Evolutionary conservation across 257 asterid species (phyloP), one percentile per base, ranked within the genome.

Genomic region (Ocimum tenuiflorum): DNA sequence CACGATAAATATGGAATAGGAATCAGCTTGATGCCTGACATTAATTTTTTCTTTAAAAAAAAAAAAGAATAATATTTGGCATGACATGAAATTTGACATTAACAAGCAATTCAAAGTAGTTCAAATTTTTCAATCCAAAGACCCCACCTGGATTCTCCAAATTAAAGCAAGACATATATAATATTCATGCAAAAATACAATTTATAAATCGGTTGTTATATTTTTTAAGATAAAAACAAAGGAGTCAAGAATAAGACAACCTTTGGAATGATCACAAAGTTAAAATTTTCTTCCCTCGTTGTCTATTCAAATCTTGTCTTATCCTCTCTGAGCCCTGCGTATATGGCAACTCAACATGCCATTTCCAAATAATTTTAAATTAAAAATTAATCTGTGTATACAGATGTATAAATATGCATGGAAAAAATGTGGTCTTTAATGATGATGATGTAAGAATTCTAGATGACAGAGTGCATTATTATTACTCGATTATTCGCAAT

Each of bases 121-220:
- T 73, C 43, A 66, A 22, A 73, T 59, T 11, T 65, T 56, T 41
- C 36, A 19, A 36, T 65, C 68, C 0, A 24, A 31, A 57, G 66
- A 41, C 57, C 71, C 77, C 73, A 66, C 59, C 47, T 29, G 27
- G 69, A 60, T 66, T 73, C 58, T 50, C 60, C 56, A 56, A 48
- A 36, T 49, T 41, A n/a, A n/a, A n/a, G n/a, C n/a, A n/a, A n/a
- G n/a, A 36, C 8, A 5, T 23, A 6, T 13, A 49, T 50, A 27
- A 53, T 6, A 20, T 24, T 38, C 63, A 48, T 65, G 56, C 63
- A 72, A 57, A 11, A 46, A 10, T 15, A 47, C 14, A 24, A 3
- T 5, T 41, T n/a, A 10, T 23, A 36, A 1, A 29, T 18, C 5
- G 14, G 11, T 55, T 18, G 66, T 19, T 14, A 20, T 42, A 56